Percentiles rank a stretch among this genome's conserved stretches.
phyloP scores from a whole-genome alignment of 768 basidiomycete genomes.

The Lyophyllum semitale region DNA sequence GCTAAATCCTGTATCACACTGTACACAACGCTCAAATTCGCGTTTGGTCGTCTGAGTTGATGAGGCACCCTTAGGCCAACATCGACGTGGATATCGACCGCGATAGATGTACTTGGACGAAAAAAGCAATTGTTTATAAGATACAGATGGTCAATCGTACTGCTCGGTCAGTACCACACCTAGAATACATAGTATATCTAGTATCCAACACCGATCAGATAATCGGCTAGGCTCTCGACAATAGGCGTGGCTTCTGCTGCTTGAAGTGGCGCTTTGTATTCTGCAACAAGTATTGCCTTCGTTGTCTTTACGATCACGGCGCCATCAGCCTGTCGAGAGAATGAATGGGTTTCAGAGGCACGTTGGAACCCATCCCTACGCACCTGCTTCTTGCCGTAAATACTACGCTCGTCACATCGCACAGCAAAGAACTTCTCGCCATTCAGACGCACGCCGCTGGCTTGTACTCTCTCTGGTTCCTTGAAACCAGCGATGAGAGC shows the following conservation, averaged over 20 bases:
- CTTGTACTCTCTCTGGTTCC: slow-evolving; percentile 41
- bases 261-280: slow-evolving; percentile 68
- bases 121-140: slow-evolving; percentile 9
- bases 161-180: slow-evolving; percentile 1
- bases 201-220: slow-evolving; percentile 63
- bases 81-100: background rate
- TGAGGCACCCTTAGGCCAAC: background rate
- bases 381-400: slow-evolving; percentile 81
- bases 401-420: slow-evolving; percentile 44
- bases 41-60: background rate
- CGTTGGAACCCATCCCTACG: slow-evolving; percentile 27
- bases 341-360: background rate
- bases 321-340: slow-evolving; percentile 64
- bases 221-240: slow-evolving; percentile 75
- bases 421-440: slow-evolving; percentile 79
- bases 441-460: slow-evolving; percentile 61
- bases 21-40: too few relatives aligned
- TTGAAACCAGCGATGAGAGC: slow-evolving; percentile 51
- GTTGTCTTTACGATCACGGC: slow-evolving; percentile 76
- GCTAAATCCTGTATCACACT: too few relatives aligned
- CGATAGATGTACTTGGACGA: background rate
- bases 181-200: slow-evolving; percentile 31
- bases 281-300: slow-evolving; percentile 81
- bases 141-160: slow-evolving; percentile 17
- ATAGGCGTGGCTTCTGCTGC: slow-evolving; percentile 65